These are phyloP conservation scores for Entamoeba nuttalli DNA, from an alignment of 208 protist genomes.

Conservation along the genomic window DNA sequence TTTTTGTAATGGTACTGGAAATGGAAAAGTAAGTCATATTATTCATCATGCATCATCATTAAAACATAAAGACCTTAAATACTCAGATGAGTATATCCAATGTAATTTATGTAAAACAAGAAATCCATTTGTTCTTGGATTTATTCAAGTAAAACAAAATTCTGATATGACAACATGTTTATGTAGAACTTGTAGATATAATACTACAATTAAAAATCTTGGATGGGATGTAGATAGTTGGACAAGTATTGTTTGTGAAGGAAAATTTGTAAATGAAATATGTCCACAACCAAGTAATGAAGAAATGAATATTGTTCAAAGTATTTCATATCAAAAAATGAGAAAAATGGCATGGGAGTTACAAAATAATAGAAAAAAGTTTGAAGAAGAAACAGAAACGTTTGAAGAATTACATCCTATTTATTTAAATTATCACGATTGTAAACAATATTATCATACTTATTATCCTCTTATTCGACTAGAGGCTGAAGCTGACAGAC, in stretches of 20 bases:
- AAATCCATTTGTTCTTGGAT: slow-evolving; percentile 73
- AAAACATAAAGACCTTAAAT: slow-evolving; percentile 58
- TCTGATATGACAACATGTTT: slow-evolving; percentile 72
- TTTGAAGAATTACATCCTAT: slow-evolving; percentile 39
- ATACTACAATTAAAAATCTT: not conserved
- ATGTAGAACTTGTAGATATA: slow-evolving; percentile 44
- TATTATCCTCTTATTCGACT: slow-evolving; percentile 65
- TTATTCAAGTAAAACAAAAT: slow-evolving; percentile 71
- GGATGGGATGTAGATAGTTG: slow-evolving; percentile 66
- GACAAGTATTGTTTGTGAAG: slow-evolving; percentile 58
- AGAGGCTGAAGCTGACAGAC: slow-evolving; percentile 67
- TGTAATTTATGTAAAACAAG: slow-evolving; percentile 59
- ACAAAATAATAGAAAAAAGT: slow-evolving; percentile 50
- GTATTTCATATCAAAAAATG: slow-evolving; percentile 51
- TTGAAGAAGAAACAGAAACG: slow-evolving; percentile 35
- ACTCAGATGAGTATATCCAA: slow-evolving; percentile 71
- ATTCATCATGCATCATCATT: slow-evolving; percentile 66
- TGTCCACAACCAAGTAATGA: not conserved
- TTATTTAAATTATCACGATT: slow-evolving; percentile 57
- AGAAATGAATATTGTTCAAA: not conserved
- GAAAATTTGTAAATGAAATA: not conserved
- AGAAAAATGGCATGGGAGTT: slow-evolving; percentile 67
- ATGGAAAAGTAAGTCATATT: slow-evolving; percentile 52
- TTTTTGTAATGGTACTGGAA: slow-evolving; percentile 6
- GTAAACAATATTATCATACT: slow-evolving; percentile 64